Percentiles rank a stretch among this genome's conserved stretches.
Evolutionary conservation across 2,329 filamentous ascomycete genomes (phyloP).

Genomic region (Colletotrichum phormii): DNA sequence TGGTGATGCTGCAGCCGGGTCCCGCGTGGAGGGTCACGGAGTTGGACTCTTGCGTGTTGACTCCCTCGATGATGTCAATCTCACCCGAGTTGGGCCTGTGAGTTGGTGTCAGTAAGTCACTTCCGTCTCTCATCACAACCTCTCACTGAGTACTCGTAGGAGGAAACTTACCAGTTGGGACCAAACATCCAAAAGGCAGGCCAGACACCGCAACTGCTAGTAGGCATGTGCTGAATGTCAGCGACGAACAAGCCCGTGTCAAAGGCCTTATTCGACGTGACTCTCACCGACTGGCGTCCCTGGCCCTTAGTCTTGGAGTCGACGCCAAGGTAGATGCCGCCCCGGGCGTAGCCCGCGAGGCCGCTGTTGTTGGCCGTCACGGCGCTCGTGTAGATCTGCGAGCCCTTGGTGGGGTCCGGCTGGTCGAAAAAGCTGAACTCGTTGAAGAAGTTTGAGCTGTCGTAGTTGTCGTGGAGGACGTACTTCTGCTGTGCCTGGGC

Average conservation of each 20-base stretch:
- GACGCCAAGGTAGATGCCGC: conserved; percentile 75
- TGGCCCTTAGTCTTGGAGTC: conserved; percentile 69
- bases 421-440: conserved; percentile 67
- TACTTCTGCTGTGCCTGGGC: conserved; percentile 49
- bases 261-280: conserved; percentile 75
- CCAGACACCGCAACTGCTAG: conserved; percentile 78
- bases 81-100: conserved; percentile 70
- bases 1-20: conserved; percentile 67
- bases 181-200: conserved; percentile 79
- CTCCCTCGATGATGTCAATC: conserved; percentile 85
- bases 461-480: conserved; percentile 59
- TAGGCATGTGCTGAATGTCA: conserved; percentile 83
- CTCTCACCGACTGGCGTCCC: conserved; percentile 77
- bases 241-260: conserved; percentile 77
- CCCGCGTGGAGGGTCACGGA: conserved; percentile 76
- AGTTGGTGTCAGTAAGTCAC: neutral
- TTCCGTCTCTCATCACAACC: neutral
- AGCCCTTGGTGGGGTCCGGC: conserved; percentile 79
- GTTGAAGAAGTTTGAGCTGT: conserved; percentile 66
- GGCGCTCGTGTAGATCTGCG: conserved; percentile 75
- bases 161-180: conserved; percentile 65
- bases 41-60: conserved; percentile 71
- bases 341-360: conserved; percentile 67
- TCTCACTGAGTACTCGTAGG: neutral
- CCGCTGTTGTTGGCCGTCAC: conserved; percentile 66